Percentiles rank a stretch among this genome's conserved stretches.
Conservation (phyloP, 495 filamentous ascomycete genomes). For the Bryoglossum gracile region DNA sequence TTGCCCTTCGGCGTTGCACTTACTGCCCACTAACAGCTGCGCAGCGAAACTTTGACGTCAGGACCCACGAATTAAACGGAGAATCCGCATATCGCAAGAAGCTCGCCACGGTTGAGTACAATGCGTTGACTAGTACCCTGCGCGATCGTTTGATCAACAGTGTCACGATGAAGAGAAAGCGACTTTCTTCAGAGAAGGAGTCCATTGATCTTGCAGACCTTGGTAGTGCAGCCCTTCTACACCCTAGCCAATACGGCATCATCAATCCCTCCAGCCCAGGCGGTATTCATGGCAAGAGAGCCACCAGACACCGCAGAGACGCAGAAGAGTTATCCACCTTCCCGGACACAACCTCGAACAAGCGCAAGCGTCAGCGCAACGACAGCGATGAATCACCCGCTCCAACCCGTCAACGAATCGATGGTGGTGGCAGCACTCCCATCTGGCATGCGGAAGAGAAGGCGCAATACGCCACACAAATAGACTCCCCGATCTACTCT, state of each 20-base stretch:
- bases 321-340: constrained; percentile 68
- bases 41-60: constrained; percentile 49
- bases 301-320: constrained; percentile 74
- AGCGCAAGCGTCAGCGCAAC: constrained; percentile 68
- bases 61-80: constrained; percentile 41
- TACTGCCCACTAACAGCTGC: constrained; percentile 10
- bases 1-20: constrained; percentile 19
- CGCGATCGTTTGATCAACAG: constrained; percentile 77
- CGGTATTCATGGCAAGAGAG: constrained; percentile 69
- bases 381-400: constrained; percentile 70
- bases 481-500: constrained; percentile 56
- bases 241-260: constrained; percentile 88
- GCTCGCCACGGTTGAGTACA: constrained; percentile 76
- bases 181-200: constrained; percentile 83
- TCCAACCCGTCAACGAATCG: constrained; percentile 42
- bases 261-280: constrained; percentile 74
- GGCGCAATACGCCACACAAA: constrained; percentile 39
- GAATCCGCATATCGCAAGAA: constrained; percentile 55
- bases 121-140: constrained; percentile 65
- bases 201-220: constrained; percentile 69
- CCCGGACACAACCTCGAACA: constrained; percentile 53
- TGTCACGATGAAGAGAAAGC: constrained; percentile 65
- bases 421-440: constrained; percentile 42
- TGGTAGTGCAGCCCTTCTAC: constrained; percentile 76
- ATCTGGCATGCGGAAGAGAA: constrained; percentile 44